Base-by-base conservation (phyloP, 2,329 filamentous ascomycete genomes). In the Aspergillus sp. region DNA sequence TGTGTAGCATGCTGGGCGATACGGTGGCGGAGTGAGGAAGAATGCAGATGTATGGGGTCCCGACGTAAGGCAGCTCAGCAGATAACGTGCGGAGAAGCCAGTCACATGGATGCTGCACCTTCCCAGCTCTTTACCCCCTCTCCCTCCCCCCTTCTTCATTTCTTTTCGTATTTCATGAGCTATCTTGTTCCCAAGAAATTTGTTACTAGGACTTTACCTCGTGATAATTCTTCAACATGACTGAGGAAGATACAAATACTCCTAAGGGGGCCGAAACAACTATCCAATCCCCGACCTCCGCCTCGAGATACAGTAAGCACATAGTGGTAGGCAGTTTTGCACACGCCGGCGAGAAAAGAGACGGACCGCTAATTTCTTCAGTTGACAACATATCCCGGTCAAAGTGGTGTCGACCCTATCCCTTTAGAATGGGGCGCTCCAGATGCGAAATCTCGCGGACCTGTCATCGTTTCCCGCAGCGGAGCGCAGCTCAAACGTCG, bases 361-460 rank as follows among this genome's bases (percentile, higher is more conserved):
- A 6, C 40, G 17, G 14, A 17, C 41, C 11, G 6, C 58, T 71
- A 43, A 70, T 54, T 31, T 47, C 7, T 15, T 17, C 57, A 73
- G 70, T 73, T 90, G 64, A 90, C 88, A 51, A 96, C 93, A 6
- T 97, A 98, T 75, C 93, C 93, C 27, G 92, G 91, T 66, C 93
- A 97, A 77, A 91, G 90, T 64, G 93, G 93, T 62, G 93, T 98
- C 75, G 90, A 96, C 64, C 93, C 93, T n/a, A 79, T 97, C 52
- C 85, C 87, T 21, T 86, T 98, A 82, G 83, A 90, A 65, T 98
- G 93, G 93, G 93, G 93, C 51, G 86, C 91, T 55, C 77, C 84
- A 55, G 90, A 96, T 72, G 86, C 90, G 40, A 75, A 82, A 57
- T 80, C 86, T 67, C 86, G 93, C 75, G 95, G 93, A 2, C 93